Base-by-base conservation (phyloP, 345 rosid genomes). In the Ceriops zippeliana region DNA sequence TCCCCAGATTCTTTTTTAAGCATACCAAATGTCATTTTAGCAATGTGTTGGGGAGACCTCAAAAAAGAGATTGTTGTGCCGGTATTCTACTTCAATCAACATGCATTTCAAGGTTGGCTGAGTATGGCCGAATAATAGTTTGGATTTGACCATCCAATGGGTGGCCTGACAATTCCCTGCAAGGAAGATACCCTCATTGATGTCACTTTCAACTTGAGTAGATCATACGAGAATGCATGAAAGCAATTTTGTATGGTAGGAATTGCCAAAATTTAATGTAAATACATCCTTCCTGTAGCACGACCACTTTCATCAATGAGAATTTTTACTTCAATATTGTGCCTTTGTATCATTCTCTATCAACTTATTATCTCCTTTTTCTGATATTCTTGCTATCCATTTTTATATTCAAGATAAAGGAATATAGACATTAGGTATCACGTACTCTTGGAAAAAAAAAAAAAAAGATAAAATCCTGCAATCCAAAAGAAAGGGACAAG, bases 61-160 rank as follows among this genome's bases (percentile, higher is more conserved):
- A 31, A 49, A 72, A 65, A 72, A 73, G 62, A 16, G 72, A 56
- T 73, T n/a, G 42, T 67, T 21, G 66, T 73, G 37, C 72, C 72
- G 7, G 35, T 73, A 7, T 61, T 22, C 24, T 22, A 22, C 24
- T 22, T 61, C 17, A 73, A 56, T 52, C 51, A 62, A 2, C 30
- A 63, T 27, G 42, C 52, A 10, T 67, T 73, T 26, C 72, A 16
- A 37, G 68, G 54, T 15, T 46, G 67, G 46, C 63, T 67, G 26
- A 37, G 27, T 20, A 37, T 9, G 30, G 68, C 68, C 5, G 68
- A 73, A 61, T 62, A 73, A 13, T 58, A 73, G 22, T 67, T 52
- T 26, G 77, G 68, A 27, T 73, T 67, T 20, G 21, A 61, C 42
- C 63, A 73, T 67, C 77, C 68, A 27, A 62, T 38, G 58, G 68